Base-by-base conservation (phyloP, 2,329 filamentous ascomycete genomes). In the Alternaria alternata region DNA sequence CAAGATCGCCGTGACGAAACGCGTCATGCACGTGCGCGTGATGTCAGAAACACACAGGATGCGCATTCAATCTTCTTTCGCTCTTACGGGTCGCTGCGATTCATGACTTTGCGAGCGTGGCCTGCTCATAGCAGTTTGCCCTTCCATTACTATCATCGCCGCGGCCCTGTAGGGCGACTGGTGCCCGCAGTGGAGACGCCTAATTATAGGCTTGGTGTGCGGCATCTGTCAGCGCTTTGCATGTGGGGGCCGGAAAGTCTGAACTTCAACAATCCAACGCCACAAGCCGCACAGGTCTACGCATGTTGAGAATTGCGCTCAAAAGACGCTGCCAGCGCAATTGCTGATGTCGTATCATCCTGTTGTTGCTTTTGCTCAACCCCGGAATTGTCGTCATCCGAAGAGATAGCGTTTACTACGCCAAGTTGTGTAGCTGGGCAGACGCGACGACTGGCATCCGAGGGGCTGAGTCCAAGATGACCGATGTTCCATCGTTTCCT, bases 1-100 rank as follows among this genome's bases (percentile, higher is more conserved):
- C 53, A 60, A 57, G 66, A 59, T 49, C 53, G 49, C 34, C 53
- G 36, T 36, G 55, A 51, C 34, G 54, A 61, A 58, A 69, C 61
- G 61, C 69, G 71, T 72, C 69, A 71, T 72, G 70, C 67, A 67
- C 67, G 62, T 64, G 68, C 54, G 43, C 41, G 61, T 72, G 64
- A 71, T 70, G 67, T 71, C 68, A 69, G 63, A 53, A 32, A 38
- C 39, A 53, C 39, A 18, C 28, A 26, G 18, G n/a, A 18, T 51
- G 43, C 48, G 28, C 55, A 34, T 39, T 49, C 44, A 22, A 16
- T 52, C 41, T 43, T 34, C 28, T 47, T 44, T 30, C 14, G 22
- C 43, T n/a, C 22, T 22, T 16, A 4, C n/a, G 1, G 4, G 6
- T 34, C 24, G 34, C 39, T 47, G 34, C 41, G 32, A 47, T 57